These are phyloP conservation scores for Colletotrichum eleusines DNA, from an alignment of 2,329 filamentous ascomycete genomes.

Conservation along the genomic window DNA sequence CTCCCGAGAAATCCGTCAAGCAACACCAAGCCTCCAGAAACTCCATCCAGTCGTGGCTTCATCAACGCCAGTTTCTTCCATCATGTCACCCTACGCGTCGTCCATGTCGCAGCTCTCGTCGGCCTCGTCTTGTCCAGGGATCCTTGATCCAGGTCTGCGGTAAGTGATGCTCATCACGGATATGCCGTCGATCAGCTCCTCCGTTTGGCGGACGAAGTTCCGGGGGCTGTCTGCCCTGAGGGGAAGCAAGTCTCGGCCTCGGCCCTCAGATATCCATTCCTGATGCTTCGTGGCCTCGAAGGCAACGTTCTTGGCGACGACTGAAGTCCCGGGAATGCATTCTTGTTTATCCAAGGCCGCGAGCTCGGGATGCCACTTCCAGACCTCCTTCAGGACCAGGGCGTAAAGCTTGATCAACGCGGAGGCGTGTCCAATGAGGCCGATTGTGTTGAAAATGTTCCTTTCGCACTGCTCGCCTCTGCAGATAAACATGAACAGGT, in stretches of 20 bases:
- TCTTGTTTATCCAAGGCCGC: neutral
- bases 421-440: constrained; percentile 20
- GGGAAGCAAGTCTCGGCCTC: neutral
- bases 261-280: neutral
- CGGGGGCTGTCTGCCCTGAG: neutral
- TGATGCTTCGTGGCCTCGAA: neutral
- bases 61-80: neutral
- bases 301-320: neutral
- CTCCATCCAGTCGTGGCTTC: neutral
- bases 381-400: constrained; percentile 4
- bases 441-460: constrained; percentile 13
- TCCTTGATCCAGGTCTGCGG: neutral
- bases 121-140: neutral
- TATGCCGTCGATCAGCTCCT: neutral
- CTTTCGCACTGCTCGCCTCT: neutral
- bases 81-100: neutral
- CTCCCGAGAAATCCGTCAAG: neutral
- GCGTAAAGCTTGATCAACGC: constrained; percentile 1
- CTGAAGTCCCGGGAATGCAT: neutral
- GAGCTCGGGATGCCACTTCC: constrained; percentile 15
- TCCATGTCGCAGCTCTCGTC: neutral
- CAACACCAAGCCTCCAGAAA: neutral
- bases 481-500: constrained; percentile 27
- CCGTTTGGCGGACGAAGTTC: neutral
- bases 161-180: neutral